Percentiles rank a stretch among this genome's conserved stretches.
These are phyloP conservation scores for Paxillus involutus DNA, from an alignment of 768 basidiomycete genomes.

Conservation along the genomic window DNA sequence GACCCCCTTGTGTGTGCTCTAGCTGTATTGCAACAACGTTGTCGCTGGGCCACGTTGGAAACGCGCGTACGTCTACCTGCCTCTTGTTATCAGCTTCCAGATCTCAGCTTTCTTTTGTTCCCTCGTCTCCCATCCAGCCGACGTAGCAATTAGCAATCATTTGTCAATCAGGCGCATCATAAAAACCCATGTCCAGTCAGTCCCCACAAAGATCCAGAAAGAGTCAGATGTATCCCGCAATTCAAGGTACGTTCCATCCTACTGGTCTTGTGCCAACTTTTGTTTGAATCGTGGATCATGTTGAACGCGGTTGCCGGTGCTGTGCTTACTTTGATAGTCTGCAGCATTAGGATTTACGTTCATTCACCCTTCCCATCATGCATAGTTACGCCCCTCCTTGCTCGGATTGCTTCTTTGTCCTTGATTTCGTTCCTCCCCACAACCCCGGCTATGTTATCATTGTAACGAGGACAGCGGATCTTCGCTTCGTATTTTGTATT, in stretches of 20 bases:
- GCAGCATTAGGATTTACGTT: constrained; percentile 34
- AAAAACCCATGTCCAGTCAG: constrained; percentile 53
- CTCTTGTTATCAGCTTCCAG: constrained; percentile 29
- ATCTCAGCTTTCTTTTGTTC: constrained; percentile 34
- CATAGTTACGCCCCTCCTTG: constrained; percentile 4
- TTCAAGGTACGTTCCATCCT: constrained; percentile 45
- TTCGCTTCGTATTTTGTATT: constrained; percentile 2
- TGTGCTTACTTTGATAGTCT: constrained; percentile 21
- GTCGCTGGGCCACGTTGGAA: constrained; percentile 59
- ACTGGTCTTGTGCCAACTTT: constrained; percentile 19
- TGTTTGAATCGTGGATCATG: constrained; percentile 12
- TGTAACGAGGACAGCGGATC: constrained; percentile 9
- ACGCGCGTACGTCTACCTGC: constrained; percentile 44
- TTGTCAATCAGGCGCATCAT: constrained; percentile 16
- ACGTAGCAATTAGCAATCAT: constrained; percentile 13
- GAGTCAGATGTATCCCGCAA: constrained; percentile 44
- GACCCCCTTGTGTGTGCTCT: constrained; percentile 53
- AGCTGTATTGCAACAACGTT: constrained; percentile 42
- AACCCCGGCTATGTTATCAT: neutral
- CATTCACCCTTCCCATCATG: constrained; percentile 10
- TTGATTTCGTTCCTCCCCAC: neutral
- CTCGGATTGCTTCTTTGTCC: constrained; percentile 1
- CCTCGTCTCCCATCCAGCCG: constrained; percentile 22
- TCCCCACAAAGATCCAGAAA: constrained; percentile 61
- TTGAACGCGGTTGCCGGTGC: constrained; percentile 16